phyloP scores from a whole-genome alignment of 495 filamentous ascomycete genomes.

The Tuber brumale region DNA sequence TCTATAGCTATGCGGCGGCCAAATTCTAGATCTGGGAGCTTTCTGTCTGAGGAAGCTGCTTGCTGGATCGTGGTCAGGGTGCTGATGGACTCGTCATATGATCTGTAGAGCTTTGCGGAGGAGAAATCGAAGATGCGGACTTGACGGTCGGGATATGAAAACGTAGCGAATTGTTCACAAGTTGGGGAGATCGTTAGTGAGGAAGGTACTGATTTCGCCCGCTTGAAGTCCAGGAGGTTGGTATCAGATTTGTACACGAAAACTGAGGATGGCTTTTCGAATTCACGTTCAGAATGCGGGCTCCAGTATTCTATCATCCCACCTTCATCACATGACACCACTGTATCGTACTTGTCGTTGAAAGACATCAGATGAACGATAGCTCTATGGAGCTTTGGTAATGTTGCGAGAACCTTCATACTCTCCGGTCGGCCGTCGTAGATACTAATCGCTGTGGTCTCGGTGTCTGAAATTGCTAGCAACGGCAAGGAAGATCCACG shows the following conservation, averaged over 20 bases:
- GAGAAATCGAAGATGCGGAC: constrained; percentile 89
- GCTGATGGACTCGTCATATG: constrained; percentile 85
- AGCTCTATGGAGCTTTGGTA: constrained; percentile 67
- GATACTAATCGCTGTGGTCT: constrained; percentile 62
- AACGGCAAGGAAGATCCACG: constrained; percentile 80
- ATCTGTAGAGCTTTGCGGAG: constrained; percentile 76
- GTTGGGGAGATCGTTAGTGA: constrained; percentile 83
- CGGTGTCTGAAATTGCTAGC: constrained; percentile 80
- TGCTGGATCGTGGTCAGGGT: constrained; percentile 92
- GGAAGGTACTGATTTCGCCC: constrained; percentile 71
- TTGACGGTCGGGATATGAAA: constrained; percentile 89
- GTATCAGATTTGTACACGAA: constrained; percentile 89
- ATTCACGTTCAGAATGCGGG: constrained; percentile 59
- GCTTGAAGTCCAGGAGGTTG: constrained; percentile 94
- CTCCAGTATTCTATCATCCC: constrained; percentile 97
- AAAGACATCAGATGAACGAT: constrained; percentile 77
- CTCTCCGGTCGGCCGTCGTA: constrained; percentile 87
- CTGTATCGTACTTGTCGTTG: constrained; percentile 84
- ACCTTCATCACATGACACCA: constrained; percentile 76
- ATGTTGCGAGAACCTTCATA: constrained; percentile 59
- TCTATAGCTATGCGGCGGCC: constrained; percentile 82
- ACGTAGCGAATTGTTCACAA: constrained; percentile 74
- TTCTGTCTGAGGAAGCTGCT: constrained; percentile 69
- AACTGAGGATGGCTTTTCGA: constrained; percentile 86
- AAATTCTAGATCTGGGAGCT: constrained; percentile 83